Conservation (phyloP, 495 filamentous ascomycete species). For the Hypoxylon crocopeplum region DNA sequence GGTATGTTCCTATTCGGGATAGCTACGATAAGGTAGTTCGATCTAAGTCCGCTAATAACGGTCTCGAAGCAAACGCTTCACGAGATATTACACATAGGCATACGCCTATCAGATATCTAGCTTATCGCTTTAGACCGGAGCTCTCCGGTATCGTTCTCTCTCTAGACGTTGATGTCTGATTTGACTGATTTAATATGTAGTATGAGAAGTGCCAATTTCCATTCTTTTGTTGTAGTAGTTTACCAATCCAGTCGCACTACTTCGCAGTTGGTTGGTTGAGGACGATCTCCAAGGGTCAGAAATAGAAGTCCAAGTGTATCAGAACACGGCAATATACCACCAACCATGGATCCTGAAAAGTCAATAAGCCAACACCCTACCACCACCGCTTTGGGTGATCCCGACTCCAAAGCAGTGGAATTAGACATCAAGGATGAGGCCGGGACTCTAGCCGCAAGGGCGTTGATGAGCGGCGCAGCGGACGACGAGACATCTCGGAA, state of each 20-base stretch:
- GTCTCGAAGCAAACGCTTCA: constrained; percentile 3
- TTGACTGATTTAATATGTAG: too few species aligned
- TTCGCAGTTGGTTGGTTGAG: too few species aligned
- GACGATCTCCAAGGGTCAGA: neutral
- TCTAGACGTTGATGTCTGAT: too few species aligned
- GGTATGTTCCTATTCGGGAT: constrained; percentile 10
- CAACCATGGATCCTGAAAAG: constrained; percentile 5
- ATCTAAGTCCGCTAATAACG: neutral
- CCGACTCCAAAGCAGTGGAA: constrained; percentile 3
- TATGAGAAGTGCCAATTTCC: too few species aligned
- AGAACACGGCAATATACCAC: too few species aligned
- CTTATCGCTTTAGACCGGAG: too few species aligned
- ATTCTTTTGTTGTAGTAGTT: too few species aligned
- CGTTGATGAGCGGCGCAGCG: constrained; percentile 25
- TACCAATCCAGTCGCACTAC: too few species aligned
- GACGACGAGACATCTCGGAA: constrained; percentile 26
- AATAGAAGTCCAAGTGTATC: too few species aligned
- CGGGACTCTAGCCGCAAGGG: constrained; percentile 28
- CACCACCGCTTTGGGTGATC: neutral
- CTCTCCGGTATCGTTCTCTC: too few species aligned
- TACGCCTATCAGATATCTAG: too few species aligned
- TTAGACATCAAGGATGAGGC: constrained; percentile 38
- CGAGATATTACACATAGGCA: neutral
- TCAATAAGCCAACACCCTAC: neutral
- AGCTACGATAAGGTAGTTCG: constrained; percentile 1